These are phyloP conservation scores for Nannochloropsis salina DNA, from an alignment of 108 stramenopile genomes.

Conservation along the genomic window DNA sequence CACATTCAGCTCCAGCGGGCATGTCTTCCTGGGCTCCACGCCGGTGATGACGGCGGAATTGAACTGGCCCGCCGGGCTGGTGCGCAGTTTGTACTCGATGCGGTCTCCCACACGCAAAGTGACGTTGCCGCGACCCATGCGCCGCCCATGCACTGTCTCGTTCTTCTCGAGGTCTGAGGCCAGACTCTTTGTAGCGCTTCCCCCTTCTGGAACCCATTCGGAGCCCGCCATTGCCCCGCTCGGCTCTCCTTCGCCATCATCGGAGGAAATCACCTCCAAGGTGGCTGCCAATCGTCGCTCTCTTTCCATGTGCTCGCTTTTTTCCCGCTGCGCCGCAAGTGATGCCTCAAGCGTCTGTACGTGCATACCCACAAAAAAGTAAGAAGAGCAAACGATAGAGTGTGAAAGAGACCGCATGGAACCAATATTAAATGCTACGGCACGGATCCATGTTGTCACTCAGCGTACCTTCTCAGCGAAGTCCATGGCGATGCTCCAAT, in stretches of 20 bases:
- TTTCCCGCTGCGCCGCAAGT: background rate
- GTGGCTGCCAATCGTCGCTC: background rate
- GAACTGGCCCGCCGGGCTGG: background rate
- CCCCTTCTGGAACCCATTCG: no score
- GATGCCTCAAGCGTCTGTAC: background rate
- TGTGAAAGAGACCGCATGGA: background rate
- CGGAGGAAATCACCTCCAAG: background rate
- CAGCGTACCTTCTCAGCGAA: background rate
- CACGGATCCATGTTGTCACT: background rate
- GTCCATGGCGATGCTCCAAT: background rate
- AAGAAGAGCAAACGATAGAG: background rate
- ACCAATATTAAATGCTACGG: background rate
- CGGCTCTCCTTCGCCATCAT: background rate
- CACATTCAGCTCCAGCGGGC: background rate
- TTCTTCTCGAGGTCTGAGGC: no score
- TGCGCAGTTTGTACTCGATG: background rate
- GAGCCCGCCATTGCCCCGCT: background rate
- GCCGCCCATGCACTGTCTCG: no score
- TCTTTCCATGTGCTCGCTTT: background rate
- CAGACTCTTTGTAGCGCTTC: no score
- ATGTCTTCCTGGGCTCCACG: background rate
- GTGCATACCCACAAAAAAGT: background rate
- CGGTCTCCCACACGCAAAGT: background rate
- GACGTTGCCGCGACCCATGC: background rate
- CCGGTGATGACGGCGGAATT: background rate